phyloP scores from a whole-genome alignment of 257 asterid genomes.

The Gardenia jasminoides region DNA sequence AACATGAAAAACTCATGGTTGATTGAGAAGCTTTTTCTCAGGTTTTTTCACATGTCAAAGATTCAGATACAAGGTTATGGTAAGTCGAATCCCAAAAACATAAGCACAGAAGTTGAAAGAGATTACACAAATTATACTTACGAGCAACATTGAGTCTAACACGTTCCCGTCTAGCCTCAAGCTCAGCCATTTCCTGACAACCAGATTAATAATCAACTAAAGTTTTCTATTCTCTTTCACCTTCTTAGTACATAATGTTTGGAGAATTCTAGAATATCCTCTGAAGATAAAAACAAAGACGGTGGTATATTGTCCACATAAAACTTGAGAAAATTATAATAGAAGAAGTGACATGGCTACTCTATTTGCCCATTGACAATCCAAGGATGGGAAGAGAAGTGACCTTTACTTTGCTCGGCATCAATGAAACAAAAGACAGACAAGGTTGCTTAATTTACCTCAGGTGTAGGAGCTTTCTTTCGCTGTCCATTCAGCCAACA shows the following conservation, averaged over 20 bases:
- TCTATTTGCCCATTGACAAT: background rate
- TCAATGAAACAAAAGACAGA: background rate
- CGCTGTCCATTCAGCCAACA: slow-evolving; percentile 99
- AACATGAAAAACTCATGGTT: background rate
- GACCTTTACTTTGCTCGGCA: background rate
- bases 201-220: slow-evolving; percentile 14
- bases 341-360: too few species aligned
- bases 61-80: background rate
- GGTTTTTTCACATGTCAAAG: background rate
- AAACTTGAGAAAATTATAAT: too few species aligned
- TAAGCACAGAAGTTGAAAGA: background rate
- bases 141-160: slow-evolving; percentile 81
- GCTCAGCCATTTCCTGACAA: slow-evolving; percentile 81
- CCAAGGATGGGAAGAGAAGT: background rate
- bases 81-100: background rate
- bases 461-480: slow-evolving; percentile 80
- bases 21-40: background rate
- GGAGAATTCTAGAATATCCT: too few species aligned
- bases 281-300: too few species aligned
- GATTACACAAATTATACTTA: slow-evolving; percentile 38
- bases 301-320: too few species aligned
- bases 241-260: background rate
- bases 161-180: slow-evolving; percentile 88
- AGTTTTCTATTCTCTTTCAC: too few species aligned
- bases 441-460: slow-evolving; percentile 43